phyloP scores from a whole-genome alignment of 371 early-diverging fungal species.

The Mortierella sp. region DNA sequence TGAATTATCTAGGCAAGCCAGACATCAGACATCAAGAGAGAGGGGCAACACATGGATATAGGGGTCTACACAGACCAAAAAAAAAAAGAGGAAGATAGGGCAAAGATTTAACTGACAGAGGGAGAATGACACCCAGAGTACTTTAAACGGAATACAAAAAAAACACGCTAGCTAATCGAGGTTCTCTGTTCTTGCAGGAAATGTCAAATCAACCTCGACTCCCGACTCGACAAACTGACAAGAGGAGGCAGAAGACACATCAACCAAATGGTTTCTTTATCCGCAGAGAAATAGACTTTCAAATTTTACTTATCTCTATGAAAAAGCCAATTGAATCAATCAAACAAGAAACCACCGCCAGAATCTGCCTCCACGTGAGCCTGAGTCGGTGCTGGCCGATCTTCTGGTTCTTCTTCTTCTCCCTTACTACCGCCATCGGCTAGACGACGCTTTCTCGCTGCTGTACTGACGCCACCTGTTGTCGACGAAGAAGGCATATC shows the following conservation, averaged over 20 bases:
- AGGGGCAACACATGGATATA: no score
- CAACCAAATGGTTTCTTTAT: neutral
- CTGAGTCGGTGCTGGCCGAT: neutral
- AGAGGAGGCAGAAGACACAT: no score
- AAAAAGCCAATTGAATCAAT: neutral
- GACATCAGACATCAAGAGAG: no score
- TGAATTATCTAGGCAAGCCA: neutral
- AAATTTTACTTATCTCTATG: neutral
- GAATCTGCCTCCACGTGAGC: slow-evolving; percentile 25
- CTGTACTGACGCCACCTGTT: no score
- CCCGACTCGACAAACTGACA: neutral
- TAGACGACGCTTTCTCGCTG: neutral
- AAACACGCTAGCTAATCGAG: neutral
- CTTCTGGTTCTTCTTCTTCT: neutral
- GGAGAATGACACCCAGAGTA: neutral
- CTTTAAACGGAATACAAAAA: neutral
- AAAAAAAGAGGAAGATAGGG: neutral
- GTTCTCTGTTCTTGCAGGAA: neutral
- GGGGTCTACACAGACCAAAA: neutral
- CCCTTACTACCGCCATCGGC: neutral
- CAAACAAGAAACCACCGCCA: slow-evolving; percentile 47
- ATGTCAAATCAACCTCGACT: neutral
- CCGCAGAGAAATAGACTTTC: no score
- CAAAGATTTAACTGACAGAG: neutral
- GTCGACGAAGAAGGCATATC: neutral